These are phyloP conservation scores for Diaporthe eres DNA, from an alignment of 2,329 filamentous ascomycete species.

Conservation along the genomic window DNA sequence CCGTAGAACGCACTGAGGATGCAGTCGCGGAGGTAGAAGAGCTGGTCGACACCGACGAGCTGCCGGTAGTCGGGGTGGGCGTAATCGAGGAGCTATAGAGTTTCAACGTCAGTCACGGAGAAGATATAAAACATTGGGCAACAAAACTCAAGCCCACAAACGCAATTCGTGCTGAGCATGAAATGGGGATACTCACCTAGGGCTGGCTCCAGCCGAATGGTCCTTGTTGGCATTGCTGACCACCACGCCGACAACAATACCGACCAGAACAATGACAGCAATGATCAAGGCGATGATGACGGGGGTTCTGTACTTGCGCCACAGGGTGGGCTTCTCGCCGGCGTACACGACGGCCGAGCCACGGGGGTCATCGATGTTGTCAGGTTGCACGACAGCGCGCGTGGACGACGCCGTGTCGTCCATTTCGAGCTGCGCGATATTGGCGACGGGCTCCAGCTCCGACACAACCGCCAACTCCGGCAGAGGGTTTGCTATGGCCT, in stretches of 20 bases:
- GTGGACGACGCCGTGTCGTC: conserved; percentile 14
- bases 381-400: conserved; percentile 33
- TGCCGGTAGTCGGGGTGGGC: not conserved
- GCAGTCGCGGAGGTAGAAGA: not conserved
- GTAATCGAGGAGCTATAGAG: not conserved
- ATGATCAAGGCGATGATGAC: conserved; percentile 21
- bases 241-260: conserved; percentile 28
- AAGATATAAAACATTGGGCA: not conserved
- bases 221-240: conserved; percentile 7
- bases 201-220: not conserved
- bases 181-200: not conserved
- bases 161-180: not conserved
- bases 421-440: not conserved
- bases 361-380: conserved; percentile 36
- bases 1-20: conserved; percentile 28
- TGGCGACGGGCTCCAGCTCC: conserved; percentile 17
- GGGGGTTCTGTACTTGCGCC: conserved; percentile 24
- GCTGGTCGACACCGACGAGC: not conserved
- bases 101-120: not conserved
- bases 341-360: conserved; percentile 33
- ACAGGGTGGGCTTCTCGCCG: conserved; percentile 28
- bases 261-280: conserved; percentile 15
- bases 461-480: conserved; percentile 28
- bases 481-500: conserved; percentile 36
- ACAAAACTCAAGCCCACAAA: not conserved